These are phyloP conservation scores for Pseudogymnoascus sp. DNA, from an alignment of 2,329 filamentous ascomycete genomes.

Conservation along the genomic window DNA sequence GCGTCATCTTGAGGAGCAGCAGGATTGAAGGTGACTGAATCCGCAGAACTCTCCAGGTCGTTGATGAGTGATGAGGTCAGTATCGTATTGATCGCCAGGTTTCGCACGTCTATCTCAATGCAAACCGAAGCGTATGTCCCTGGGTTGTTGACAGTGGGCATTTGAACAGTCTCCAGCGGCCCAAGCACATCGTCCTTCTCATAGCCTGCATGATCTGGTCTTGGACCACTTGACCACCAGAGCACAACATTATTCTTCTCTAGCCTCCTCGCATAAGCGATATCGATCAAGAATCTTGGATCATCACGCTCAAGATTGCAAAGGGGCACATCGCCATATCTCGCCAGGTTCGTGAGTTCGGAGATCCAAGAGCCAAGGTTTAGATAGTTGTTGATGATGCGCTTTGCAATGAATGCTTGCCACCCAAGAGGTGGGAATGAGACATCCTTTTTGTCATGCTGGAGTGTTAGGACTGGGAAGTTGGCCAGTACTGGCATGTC, in stretches of 20 bases:
- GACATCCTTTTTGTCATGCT: constrained; percentile 75
- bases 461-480: constrained; percentile 73
- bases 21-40: constrained; percentile 79
- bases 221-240: constrained; percentile 87
- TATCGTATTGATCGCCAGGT: constrained; percentile 95
- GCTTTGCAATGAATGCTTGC: constrained; percentile 81
- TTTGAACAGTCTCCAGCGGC: constrained; percentile 75
- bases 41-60: constrained; percentile 65
- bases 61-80: constrained; percentile 94
- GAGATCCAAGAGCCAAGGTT: constrained; percentile 88
- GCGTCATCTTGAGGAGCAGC: constrained; percentile 54
- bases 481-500: constrained; percentile 79
- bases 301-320: constrained; percentile 95
- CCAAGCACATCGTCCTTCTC: constrained; percentile 85
- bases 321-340: constrained; percentile 88
- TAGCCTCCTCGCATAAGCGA: constrained; percentile 83
- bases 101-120: constrained; percentile 88
- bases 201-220: constrained; percentile 91
- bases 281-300: constrained; percentile 87
- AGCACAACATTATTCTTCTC: constrained; percentile 88
- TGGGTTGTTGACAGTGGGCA: constrained; percentile 88
- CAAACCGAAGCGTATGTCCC: constrained; percentile 94
- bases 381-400: constrained; percentile 82
- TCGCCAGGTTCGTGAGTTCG: constrained; percentile 77
- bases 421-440: constrained; percentile 86